Evolutionary conservation across 805 yeast species (phyloP).

Genomic region (Schwanniomyces pseudopolymorphus): DNA sequence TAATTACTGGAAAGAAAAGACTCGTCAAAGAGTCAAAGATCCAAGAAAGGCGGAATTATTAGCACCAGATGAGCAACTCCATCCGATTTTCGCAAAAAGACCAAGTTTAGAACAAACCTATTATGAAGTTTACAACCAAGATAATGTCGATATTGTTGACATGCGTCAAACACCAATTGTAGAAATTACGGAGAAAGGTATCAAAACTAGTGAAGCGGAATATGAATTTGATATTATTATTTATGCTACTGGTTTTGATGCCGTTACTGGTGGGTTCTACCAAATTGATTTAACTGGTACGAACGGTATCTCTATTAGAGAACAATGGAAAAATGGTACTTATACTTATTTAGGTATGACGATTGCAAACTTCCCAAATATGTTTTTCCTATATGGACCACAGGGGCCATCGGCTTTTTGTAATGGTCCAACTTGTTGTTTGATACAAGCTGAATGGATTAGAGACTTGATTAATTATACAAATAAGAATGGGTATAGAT

Average conservation of each 20-base stretch:
- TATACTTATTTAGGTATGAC: conserved; percentile 21
- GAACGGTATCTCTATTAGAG: conserved; percentile 8
- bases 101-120: conserved; percentile 17
- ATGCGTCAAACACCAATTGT: conserved; percentile 11
- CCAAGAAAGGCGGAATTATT: conserved; percentile 14
- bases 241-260: conserved; percentile 18
- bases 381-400: conserved; percentile 29
- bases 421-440: conserved; percentile 26
- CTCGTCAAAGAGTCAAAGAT: conserved; percentile 15
- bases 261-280: conserved; percentile 18
- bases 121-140: conserved; percentile 12
- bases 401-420: conserved; percentile 28
- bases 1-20: conserved; percentile 18
- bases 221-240: conserved; percentile 13
- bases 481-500: conserved; percentile 6
- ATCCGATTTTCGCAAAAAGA: conserved; percentile 16
- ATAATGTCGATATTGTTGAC: conserved; percentile 20
- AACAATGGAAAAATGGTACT: conserved; percentile 20
- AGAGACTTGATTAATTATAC: conserved; percentile 8
- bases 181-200: conserved; percentile 12
- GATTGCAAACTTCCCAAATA: conserved; percentile 22
- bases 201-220: conserved; percentile 9
- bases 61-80: conserved; percentile 20
- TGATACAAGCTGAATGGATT: conserved; percentile 16
- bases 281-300: conserved; percentile 3